These are phyloP conservation scores for Pseudocercospora musae DNA, from an alignment of 2,329 filamentous ascomycete genomes.

Conservation along the genomic window DNA sequence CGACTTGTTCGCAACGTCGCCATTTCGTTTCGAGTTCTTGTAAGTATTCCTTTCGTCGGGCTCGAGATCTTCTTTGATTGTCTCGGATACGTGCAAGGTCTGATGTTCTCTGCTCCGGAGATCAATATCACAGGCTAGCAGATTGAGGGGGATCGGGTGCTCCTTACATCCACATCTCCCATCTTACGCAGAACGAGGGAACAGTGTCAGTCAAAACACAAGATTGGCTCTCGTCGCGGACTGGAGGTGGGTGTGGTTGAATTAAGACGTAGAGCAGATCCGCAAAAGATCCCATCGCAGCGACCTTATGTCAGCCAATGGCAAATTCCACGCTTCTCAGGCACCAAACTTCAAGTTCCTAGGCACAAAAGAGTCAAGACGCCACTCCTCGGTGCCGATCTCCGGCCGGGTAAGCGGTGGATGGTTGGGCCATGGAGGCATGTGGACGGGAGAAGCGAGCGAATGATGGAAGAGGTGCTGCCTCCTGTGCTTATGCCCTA, in stretches of 20 bases:
- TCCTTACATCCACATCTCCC: background rate
- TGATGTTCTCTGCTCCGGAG: conserved; percentile 2
- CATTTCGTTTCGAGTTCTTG: conserved; percentile 65
- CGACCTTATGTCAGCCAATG: background rate
- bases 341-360: background rate
- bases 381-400: background rate
- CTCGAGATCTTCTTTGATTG: conserved; percentile 73
- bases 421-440: background rate
- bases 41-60: conserved; percentile 69
- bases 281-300: background rate
- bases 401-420: background rate
- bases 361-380: background rate
- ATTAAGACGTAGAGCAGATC: conserved; percentile 7
- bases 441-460: background rate
- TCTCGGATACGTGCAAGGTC: conserved; percentile 63
- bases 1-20: conserved; percentile 60
- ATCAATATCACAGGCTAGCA: background rate
- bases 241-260: background rate
- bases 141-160: no score
- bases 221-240: background rate
- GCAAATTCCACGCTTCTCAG: background rate
- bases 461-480: background rate
- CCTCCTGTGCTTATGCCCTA: background rate
- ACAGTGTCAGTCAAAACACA: background rate
- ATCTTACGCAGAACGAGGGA: background rate